Evolutionary conservation across 164 flowering plant genomes (phyloP).

Genomic region (Liriodendron chinense): DNA sequence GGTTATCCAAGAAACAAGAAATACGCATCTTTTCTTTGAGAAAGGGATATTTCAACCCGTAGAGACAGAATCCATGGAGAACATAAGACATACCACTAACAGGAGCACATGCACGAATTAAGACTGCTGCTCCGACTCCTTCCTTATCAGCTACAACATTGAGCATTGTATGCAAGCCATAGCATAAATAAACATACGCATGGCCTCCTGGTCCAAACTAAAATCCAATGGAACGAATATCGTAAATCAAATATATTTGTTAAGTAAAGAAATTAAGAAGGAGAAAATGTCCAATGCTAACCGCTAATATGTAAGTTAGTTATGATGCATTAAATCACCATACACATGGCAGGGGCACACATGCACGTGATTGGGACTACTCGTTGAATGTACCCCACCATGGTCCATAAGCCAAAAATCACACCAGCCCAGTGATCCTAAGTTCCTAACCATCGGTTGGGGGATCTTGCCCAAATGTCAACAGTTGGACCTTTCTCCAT

Average conservation of each 20-base stretch:
- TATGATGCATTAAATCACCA: background rate
- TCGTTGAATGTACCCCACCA: background rate
- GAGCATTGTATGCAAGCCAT: constrained; percentile 91
- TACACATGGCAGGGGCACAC: background rate
- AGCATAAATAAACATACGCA: constrained; percentile 96
- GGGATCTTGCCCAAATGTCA: background rate
- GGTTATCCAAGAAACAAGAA: too few species aligned
- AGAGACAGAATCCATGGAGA: background rate
- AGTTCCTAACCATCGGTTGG: too few species aligned
- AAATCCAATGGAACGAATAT: background rate
- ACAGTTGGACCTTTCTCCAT: background rate
- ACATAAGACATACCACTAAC: constrained; percentile 49
- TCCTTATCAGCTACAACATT: constrained; percentile 94
- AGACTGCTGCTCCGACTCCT: constrained; percentile 93
- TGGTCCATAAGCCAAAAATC: background rate
- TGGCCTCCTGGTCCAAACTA: constrained; percentile 98
- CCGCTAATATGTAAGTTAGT: background rate
- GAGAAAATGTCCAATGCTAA: background rate
- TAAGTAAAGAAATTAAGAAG: background rate
- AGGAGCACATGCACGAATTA: constrained; percentile 89
- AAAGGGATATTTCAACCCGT: too few species aligned
- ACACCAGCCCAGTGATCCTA: background rate
- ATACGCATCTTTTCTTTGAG: too few species aligned
- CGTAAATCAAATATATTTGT: background rate
- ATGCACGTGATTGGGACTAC: background rate